These are phyloP conservation scores for Fusarium domesticum DNA, from an alignment of 2,329 filamentous ascomycete genomes.

Conservation along the genomic window DNA sequence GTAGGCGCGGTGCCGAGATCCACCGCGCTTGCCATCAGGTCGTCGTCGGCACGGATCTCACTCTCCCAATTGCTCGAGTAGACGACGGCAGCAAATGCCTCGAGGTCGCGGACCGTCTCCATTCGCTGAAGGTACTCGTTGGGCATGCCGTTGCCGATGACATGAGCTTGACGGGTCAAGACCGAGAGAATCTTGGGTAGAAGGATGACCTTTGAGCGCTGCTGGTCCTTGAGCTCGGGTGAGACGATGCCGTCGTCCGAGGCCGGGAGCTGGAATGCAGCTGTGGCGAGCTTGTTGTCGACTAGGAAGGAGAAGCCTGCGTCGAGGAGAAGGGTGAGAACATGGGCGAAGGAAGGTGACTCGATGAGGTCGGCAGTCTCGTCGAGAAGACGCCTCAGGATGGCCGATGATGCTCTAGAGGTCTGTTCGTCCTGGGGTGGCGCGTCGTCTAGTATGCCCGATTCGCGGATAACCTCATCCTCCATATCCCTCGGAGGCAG, in stretches of 20 bases:
- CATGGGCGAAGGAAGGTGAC: constrained; percentile 84
- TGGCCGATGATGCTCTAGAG: constrained; percentile 46
- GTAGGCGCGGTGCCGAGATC: constrained; percentile 31
- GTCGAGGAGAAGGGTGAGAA: constrained; percentile 83
- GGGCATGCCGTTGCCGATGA: constrained; percentile 74
- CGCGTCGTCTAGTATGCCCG: constrained; percentile 66
- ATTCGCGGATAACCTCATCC: constrained; percentile 78
- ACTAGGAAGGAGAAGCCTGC: constrained; percentile 81
- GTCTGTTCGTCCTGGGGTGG: constrained; percentile 34
- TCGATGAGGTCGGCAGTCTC: constrained; percentile 96
- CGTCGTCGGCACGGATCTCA: constrained; percentile 53
- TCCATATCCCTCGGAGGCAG: constrained; percentile 79
- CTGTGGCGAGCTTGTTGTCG: constrained; percentile 73
- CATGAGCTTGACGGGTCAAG: constrained; percentile 85
- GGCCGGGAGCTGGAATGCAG: constrained; percentile 65
- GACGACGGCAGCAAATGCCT: constrained; percentile 82
- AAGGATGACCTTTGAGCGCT: constrained; percentile 59
- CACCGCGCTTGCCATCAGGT: constrained; percentile 38
- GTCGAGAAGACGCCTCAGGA: constrained; percentile 81
- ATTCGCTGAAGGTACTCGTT: constrained; percentile 72
- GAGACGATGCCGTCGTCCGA: constrained; percentile 35
- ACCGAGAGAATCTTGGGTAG: constrained; percentile 88
- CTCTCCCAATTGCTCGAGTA: constrained; percentile 81
- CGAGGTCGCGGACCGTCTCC: constrained; percentile 71
- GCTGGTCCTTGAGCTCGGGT: constrained; percentile 51